Evolutionary conservation across 805 yeast genomes (phyloP).

Genomic region (Blastobotrys parvus): DNA sequence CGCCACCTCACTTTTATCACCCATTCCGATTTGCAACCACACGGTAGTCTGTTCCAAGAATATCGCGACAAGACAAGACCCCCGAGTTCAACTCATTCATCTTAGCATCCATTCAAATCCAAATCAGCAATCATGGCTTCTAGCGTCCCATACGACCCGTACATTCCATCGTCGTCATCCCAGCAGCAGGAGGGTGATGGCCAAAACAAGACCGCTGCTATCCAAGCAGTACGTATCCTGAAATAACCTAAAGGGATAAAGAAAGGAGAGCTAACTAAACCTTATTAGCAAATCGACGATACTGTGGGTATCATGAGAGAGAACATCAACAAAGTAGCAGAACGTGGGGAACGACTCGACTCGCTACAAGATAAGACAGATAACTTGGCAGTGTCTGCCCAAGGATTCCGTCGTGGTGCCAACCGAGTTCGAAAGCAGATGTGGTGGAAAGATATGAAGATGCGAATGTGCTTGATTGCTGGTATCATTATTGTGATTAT

Average conservation of each 20-base stretch:
- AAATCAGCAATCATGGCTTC: constrained; percentile 49
- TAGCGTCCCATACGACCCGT: constrained; percentile 79
- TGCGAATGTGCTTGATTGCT: constrained; percentile 82
- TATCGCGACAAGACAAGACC: no score
- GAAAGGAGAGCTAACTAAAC: constrained; percentile 24
- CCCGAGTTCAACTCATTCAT: no score
- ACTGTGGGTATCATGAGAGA: constrained; percentile 98
- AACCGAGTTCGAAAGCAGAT: constrained; percentile 95
- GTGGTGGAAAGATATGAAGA: constrained; percentile 99
- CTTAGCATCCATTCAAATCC: no score
- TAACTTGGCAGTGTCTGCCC: constrained; percentile 84
- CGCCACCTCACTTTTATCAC: background rate
- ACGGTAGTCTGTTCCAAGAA: no score
- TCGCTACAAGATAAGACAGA: constrained; percentile 90
- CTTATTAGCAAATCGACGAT: constrained; percentile 69
- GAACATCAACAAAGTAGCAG: constrained; percentile 91
- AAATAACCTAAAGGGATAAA: constrained; percentile 12
- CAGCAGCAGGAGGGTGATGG: constrained; percentile 24
- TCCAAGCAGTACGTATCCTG: constrained; percentile 60
- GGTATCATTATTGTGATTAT: constrained; percentile 71
- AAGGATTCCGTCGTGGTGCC: constrained; percentile 93
- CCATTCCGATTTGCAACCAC: background rate
- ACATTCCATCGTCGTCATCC: constrained; percentile 49
- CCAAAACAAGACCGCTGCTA: constrained; percentile 62
- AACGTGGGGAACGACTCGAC: constrained; percentile 88